Base-by-base conservation (phyloP, 352 stramenopile genomes). In the Phytophthora kernoviae region DNA sequence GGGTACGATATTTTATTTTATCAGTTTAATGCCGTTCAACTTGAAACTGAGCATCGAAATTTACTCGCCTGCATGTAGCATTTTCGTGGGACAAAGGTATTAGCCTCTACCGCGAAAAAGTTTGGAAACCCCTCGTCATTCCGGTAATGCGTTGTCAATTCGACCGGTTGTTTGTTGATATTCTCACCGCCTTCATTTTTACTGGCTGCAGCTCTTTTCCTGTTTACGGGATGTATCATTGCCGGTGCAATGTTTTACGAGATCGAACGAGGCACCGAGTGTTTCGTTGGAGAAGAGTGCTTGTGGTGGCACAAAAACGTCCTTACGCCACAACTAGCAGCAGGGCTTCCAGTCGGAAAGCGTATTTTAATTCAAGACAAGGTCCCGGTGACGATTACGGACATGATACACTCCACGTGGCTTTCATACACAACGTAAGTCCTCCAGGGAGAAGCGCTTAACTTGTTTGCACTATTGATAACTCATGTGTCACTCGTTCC, bases 401-500 rank as follows among this genome's bases (percentile, higher is more conserved):
- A 93, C 40, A 91, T 93, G 84, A 56, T 81, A 22, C 72, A 73
- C 27, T 90, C 84, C 1, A 81, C 77, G 6, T 93, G 84, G 84
- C 65, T 93, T 0, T 88, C 84, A 2, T 81, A 83, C 32, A 70
- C 61, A 14, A 93, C 81, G 66, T 88, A 77, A 60, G 69, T 57
- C 21, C 17, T 15, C 27, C 7, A 18, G 18, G 6, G 1, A n/a
- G 33, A 39, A 39, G 33, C 14, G 9, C 3, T 39, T 39, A 39
- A 14, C 14, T 39, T 39, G 4, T 8, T 39, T 12, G 4, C 33
- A 39, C 2, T n/a, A n/a, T 17, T 21, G 40, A 26, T 20, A n/a
- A 45, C 40, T 45, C 17, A 27, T 21, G 53, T n/a, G 18, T 20
- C 3, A 39, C 33, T 17, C 33, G 33, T 40, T 40, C 33, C 12